Percentiles rank a stretch among this genome's conserved stretches.
These are phyloP conservation scores for Populus pruinosa DNA, from an alignment of 345 rosid genomes.

Conservation along the genomic window DNA sequence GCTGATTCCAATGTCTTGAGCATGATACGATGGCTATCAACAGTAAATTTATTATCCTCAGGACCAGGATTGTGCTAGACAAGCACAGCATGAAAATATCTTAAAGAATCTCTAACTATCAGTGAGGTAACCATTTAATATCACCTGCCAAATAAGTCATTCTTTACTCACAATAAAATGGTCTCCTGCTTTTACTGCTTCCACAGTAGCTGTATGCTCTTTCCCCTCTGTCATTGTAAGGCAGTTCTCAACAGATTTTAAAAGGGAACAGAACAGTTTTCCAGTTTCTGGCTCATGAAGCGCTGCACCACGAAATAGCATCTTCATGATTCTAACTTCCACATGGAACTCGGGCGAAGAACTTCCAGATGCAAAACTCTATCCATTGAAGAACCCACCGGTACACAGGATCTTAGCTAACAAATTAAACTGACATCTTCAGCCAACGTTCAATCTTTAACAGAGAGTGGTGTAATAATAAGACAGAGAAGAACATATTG, in stretches of 20 bases:
- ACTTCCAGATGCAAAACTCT: not conserved
- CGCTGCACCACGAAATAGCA: constrained; percentile 21
- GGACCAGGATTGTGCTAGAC: not conserved
- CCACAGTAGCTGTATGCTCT: not conserved
- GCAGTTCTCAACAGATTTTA: constrained; percentile 24
- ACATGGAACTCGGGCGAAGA: constrained; percentile 1
- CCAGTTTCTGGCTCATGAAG: constrained; percentile 43
- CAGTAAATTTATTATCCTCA: not conserved
- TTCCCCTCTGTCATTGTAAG: constrained; percentile 10
- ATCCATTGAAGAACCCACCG: not conserved
- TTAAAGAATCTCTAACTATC: not conserved
- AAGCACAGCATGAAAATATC: not conserved
- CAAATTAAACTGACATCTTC: not conserved
- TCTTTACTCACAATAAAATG: constrained; percentile 4
- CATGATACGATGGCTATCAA: not conserved
- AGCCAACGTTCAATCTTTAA: no score
- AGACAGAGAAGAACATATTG: not conserved
- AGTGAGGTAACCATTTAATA: not conserved
- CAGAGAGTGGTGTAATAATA: not conserved
- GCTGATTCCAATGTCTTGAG: not conserved
- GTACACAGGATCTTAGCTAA: not conserved
- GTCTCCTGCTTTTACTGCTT: not conserved
- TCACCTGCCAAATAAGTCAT: not conserved
- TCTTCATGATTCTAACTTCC: not conserved
- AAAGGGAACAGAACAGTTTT: constrained; percentile 26